These are phyloP conservation scores for Lantana camara DNA, from an alignment of 257 asterid genomes.

Conservation along the genomic window DNA sequence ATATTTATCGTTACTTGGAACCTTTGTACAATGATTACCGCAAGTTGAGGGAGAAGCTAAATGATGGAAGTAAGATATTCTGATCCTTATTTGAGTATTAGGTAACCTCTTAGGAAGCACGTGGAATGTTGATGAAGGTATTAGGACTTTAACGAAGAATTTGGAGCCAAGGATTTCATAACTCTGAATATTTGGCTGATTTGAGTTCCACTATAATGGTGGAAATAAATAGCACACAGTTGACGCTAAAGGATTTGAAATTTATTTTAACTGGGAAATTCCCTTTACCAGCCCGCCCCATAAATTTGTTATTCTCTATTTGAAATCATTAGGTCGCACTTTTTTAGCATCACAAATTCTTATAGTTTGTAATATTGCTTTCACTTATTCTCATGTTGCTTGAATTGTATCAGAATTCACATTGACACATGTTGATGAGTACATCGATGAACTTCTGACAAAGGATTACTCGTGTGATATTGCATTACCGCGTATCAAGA, in stretches of 20 bases:
- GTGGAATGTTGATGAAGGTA: neutral
- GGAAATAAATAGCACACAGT: neutral
- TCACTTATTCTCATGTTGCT: conserved; percentile 6
- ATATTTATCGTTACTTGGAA: conserved; percentile 84
- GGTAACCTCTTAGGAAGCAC: neutral
- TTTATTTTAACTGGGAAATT: neutral
- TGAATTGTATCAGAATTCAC: conserved; percentile 49
- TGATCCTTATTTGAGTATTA: neutral
- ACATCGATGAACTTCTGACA: conserved; percentile 80
- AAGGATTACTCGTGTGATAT: conserved; percentile 91
- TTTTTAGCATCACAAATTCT: neutral
- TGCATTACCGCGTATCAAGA: conserved; percentile 85
- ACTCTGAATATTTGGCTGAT: neutral
- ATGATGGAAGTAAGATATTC: conserved; percentile 66
- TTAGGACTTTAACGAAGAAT: neutral
- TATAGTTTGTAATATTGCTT: neutral
- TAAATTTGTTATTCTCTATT: neutral
- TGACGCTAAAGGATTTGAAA: neutral
- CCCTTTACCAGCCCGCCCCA: neutral
- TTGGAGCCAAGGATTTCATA: neutral
- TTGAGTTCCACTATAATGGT: neutral
- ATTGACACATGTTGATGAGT: conserved; percentile 90
- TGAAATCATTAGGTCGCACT: neutral
- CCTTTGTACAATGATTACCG: conserved; percentile 94
- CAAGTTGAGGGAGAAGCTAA: conserved; percentile 62